Percentiles rank a stretch among this genome's conserved stretches.
phyloP scores from a whole-genome alignment of 2,329 filamentous ascomycete genomes.

The Sporothrix schenckii region DNA sequence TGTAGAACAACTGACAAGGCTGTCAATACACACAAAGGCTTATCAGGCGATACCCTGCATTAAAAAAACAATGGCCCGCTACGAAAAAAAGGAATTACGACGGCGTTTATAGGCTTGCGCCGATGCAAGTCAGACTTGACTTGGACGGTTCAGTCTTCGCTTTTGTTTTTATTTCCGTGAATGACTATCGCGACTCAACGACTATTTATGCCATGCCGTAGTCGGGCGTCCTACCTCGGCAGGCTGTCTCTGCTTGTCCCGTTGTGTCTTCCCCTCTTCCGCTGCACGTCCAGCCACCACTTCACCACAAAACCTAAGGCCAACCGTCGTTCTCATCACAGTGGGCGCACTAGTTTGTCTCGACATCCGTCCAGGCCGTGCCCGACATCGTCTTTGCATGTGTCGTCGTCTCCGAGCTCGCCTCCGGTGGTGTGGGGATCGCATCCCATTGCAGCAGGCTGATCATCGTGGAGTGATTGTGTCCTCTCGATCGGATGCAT shows the following conservation, averaged over 20 bases:
- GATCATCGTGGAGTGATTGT: background rate
- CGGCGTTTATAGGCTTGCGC: conserved; percentile 4
- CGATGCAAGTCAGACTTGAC: too few species aligned
- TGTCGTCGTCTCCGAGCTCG: conserved; percentile 6
- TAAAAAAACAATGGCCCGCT: conserved; percentile 1
- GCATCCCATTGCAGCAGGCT: background rate
- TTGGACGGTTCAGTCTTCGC: background rate
- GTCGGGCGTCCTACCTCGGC: background rate
- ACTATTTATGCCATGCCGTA: background rate
- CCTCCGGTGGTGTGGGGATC: conserved; percentile 9
- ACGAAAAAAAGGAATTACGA: background rate
- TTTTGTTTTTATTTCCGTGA: background rate
- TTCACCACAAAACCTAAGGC: background rate
- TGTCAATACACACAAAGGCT: background rate
- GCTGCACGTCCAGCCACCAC: conserved; percentile 11
- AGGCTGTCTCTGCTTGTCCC: background rate
- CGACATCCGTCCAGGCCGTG: background rate
- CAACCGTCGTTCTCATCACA: too few species aligned
- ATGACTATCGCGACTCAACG: too few species aligned
- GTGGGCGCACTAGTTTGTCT: too few species aligned
- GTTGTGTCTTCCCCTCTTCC: background rate
- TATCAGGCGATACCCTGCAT: background rate
- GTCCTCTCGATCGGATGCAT: background rate
- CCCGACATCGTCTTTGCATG: conserved; percentile 35
- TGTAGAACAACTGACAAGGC: too few species aligned